Base-by-base conservation (phyloP, 176 grass and related monocot genomes). In the Puccinellia tenuiflora region DNA sequence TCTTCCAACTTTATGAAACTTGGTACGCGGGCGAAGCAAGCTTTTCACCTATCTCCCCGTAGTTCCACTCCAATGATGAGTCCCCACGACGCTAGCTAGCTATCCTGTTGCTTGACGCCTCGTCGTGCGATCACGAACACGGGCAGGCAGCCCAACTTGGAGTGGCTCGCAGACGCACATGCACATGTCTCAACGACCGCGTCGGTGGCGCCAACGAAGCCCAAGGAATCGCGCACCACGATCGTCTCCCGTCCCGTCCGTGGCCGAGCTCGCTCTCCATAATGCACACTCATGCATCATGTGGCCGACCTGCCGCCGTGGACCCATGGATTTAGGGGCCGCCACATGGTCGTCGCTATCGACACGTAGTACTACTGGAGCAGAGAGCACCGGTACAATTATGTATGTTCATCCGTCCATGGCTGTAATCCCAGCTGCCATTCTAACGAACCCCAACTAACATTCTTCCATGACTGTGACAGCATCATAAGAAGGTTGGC, bases 301-400 rank as follows among this genome's bases (percentile, higher is more conserved):
- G 79, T 83, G 84, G 74, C 66, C 82, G 59, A 52, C 68, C 52
- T 79, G 67, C 84, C 60, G 2, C 46, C 45, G 73, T 17, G 65
- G 85, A 15, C 76, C 89, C 68, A 79, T 74, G 10, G n/a, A 86
- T 67, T 87, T 87, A 86, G 80, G 61, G 38, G 87, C 87, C 72
- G 61, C 53, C 87, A 81, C 80, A 81, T 89, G 80, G 38, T 31
- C 64, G 22, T 92, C 84, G 43, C 80, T 73, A 86, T 86, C 83
- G 17, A 73, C 28, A 42, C 53, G n/a, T n/a, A n/a, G n/a, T n/a
- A n/a, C n/a, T 21, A 18, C 81, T 43, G 42, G 20, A 45, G 21
- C 17, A 38, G 28, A 45, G 38, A 26, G 33, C 22, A 10, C 33
- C 74, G 20, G 2, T 55, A 35, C 26, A 38, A 63, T 29, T 55